A percentile compares a stretch with the other conserved stretches of the same genome.
Evolutionary conservation across 1,284 basidiomycete species (phyloP).

Genomic region (Tilletia caries): DNA sequence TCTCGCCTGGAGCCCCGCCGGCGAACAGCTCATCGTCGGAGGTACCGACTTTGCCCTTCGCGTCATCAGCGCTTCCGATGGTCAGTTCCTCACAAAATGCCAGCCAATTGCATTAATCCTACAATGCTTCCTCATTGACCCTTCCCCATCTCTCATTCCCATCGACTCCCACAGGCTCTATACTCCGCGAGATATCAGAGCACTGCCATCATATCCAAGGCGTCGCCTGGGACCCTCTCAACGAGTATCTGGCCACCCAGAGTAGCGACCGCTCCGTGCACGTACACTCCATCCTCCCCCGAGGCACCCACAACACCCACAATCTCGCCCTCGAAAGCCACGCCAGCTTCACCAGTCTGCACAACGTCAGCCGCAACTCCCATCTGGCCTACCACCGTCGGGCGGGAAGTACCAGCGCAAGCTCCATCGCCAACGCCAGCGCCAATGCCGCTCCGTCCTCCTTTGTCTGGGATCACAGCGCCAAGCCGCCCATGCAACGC

Average conservation of each 20-base stretch:
- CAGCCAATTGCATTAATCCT: too few relatives aligned
- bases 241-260: slow-evolving; percentile 49
- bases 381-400: slow-evolving; percentile 40
- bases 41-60: slow-evolving; percentile 93
- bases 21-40: slow-evolving; percentile 87
- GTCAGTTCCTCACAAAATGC: slow-evolving; percentile 50
- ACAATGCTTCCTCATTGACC: too few relatives aligned
- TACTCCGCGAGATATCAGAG: slow-evolving; percentile 49
- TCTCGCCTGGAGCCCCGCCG: slow-evolving; percentile 91
- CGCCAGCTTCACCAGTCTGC: slow-evolving; percentile 15
- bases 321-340: not conserved
- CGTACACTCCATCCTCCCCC: slow-evolving; percentile 31
- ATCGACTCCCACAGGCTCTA: slow-evolving; percentile 58
- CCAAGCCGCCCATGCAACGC: slow-evolving; percentile 39
- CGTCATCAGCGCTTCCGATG: slow-evolving; percentile 74
- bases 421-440: not conserved
- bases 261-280: slow-evolving; percentile 50
- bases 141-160: slow-evolving; percentile 49
- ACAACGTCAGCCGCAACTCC: slow-evolving; percentile 37
- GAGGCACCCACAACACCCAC: slow-evolving; percentile 28
- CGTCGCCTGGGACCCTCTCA: slow-evolving; percentile 52
- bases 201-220: slow-evolving; percentile 53
- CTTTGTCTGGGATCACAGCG: slow-evolving; percentile 36
- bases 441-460: slow-evolving; percentile 3
- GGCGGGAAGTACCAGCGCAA: slow-evolving; percentile 27